These are phyloP conservation scores for Talaromyces sp. DNA, from an alignment of 2,329 filamentous ascomycete species.

Conservation along the genomic window DNA sequence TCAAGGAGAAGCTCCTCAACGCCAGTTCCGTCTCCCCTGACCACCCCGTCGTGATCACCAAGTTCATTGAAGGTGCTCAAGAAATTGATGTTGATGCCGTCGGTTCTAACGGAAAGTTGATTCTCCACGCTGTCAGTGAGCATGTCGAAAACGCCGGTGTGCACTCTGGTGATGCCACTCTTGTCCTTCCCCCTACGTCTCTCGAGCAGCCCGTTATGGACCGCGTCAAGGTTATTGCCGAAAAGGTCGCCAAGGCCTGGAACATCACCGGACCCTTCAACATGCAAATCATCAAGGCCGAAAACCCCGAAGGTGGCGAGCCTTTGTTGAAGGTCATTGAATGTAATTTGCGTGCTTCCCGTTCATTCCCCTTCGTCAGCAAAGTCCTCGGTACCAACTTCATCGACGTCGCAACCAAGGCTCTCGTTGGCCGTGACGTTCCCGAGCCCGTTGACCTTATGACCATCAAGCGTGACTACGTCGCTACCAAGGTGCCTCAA, in stretches of 20 bases:
- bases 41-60: constrained; percentile 95
- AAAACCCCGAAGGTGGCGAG: constrained; percentile 69
- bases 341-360: constrained; percentile 94
- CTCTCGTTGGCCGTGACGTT: constrained; percentile 79
- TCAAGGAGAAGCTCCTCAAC: constrained; percentile 91
- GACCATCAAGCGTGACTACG: constrained; percentile 81
- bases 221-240: constrained; percentile 89
- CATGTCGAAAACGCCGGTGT: constrained; percentile 97
- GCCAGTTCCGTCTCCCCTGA: constrained; percentile 89
- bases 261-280: constrained; percentile 98
- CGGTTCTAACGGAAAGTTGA: constrained; percentile 76
- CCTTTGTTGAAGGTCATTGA: constrained; percentile 91
- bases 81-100: constrained; percentile 97
- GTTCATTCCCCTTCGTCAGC: constrained; percentile 96
- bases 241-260: constrained; percentile 96
- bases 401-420: constrained; percentile 91
- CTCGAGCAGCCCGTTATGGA: constrained; percentile 74
- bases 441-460: constrained; percentile 85
- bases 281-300: constrained; percentile 98
- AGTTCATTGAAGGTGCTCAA: constrained; percentile 94
- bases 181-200: constrained; percentile 81
- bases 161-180: constrained; percentile 93
- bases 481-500: constrained; percentile 96
- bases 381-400: constrained; percentile 97
- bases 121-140: constrained; percentile 89